Percentiles rank a stretch among this genome's conserved stretches.
Evolutionary conservation across 345 rosid species (phyloP).

Genomic region (Citrus cavaleriei): DNA sequence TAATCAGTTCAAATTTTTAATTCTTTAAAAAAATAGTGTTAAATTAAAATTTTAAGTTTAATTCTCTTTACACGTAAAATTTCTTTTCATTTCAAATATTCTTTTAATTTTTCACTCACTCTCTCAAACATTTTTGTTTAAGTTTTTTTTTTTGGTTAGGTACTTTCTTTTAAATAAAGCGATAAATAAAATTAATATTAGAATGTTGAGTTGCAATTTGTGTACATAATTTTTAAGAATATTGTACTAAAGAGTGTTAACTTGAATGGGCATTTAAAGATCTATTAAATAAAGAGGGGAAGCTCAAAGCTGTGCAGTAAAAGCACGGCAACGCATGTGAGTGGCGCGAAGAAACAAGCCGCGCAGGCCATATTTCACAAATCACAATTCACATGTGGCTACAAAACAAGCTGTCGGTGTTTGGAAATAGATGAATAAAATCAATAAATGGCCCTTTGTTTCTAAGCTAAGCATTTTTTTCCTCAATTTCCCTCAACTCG

Average conservation of each 20-base stretch:
- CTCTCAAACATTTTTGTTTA: too few relatives aligned
- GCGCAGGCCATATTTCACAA: background rate
- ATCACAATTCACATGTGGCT: constrained; percentile 12
- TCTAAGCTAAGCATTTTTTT: constrained; percentile 20
- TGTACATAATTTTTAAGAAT: too few relatives aligned
- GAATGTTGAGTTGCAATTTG: too few relatives aligned
- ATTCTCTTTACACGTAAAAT: too few relatives aligned
- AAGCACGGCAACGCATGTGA: background rate
- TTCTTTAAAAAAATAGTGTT: fast-evolving
- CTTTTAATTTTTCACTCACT: too few relatives aligned
- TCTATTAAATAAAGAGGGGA: background rate
- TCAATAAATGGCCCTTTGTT: constrained; percentile 7
- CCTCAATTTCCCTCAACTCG: background rate
- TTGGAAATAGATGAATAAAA: background rate
- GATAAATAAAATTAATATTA: too few relatives aligned
- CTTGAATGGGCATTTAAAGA: too few relatives aligned
- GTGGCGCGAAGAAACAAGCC: constrained; percentile 1
- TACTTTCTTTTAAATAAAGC: too few relatives aligned
- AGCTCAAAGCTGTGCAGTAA: too few relatives aligned
- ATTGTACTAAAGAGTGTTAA: too few relatives aligned
- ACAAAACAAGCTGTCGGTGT: constrained; percentile 28
- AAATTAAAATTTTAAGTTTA: too few relatives aligned
- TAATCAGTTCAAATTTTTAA: fast-evolving
- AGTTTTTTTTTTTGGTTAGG: fast-evolving
- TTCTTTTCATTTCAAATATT: fast-evolving